Percentiles rank a stretch among this genome's conserved stretches.
These are phyloP conservation scores for Chlamydomonas eustigma DNA, from an alignment of 139 green algal genomes.

Conservation along the genomic window DNA sequence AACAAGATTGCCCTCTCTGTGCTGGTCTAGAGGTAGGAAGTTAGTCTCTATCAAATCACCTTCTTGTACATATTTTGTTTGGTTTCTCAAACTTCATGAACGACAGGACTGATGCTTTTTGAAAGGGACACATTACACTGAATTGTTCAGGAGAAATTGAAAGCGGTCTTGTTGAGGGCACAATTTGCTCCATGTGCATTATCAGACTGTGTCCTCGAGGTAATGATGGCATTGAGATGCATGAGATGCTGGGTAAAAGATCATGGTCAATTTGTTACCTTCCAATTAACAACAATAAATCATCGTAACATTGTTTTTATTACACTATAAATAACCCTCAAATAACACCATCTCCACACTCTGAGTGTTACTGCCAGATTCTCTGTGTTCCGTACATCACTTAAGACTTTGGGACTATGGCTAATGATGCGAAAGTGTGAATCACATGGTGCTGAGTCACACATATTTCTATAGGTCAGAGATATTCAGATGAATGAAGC, in stretches of 20 bases:
- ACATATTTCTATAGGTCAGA: not conserved
- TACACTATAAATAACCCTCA: too few relatives aligned
- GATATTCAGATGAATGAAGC: not conserved
- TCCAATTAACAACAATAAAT: too few relatives aligned
- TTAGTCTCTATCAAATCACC: too few relatives aligned
- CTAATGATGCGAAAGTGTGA: too few relatives aligned
- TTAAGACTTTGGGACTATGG: too few relatives aligned
- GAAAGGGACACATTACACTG: not conserved
- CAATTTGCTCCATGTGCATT: constrained; percentile 14
- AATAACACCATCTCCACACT: too few relatives aligned
- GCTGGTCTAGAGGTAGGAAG: constrained; percentile 14
- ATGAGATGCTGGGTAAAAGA: too few relatives aligned
- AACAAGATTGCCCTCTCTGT: constrained; percentile 13
- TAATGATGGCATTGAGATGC: too few relatives aligned
- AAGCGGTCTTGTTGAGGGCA: not conserved
- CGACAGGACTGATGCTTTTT: not conserved
- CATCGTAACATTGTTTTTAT: too few relatives aligned
- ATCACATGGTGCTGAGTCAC: too few relatives aligned
- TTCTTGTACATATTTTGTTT: too few relatives aligned
- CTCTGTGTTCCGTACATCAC: not conserved
- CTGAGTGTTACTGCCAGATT: not conserved
- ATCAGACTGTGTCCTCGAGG: constrained; percentile 4
- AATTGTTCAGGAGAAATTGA: constrained; percentile 5
- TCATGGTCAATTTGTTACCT: too few relatives aligned
- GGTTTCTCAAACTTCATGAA: not conserved